These are phyloP conservation scores for Trichosporon asahii DNA, from an alignment of 1,284 basidiomycete species.

Conservation along the genomic window DNA sequence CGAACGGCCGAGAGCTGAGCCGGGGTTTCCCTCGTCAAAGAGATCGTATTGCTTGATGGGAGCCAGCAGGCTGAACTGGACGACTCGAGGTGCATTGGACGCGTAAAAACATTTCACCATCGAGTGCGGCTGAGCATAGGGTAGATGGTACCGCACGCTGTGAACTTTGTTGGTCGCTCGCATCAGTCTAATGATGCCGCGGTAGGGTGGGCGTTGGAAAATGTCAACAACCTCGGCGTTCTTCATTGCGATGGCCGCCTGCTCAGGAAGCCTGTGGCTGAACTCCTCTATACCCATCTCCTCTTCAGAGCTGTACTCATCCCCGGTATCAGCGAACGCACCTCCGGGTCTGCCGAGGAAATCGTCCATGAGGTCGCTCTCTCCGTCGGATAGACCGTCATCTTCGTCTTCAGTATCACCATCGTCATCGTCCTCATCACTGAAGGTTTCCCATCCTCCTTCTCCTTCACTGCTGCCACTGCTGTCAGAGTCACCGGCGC, in stretches of 20 bases:
- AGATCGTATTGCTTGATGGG: neutral
- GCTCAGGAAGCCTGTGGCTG: neutral
- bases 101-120: neutral
- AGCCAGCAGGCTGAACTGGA: neutral
- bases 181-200: neutral
- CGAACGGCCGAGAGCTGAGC: neutral
- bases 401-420: neutral
- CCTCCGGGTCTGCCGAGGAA: neutral
- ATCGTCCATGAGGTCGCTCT: neutral
- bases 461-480: neutral
- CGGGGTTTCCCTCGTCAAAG: neutral
- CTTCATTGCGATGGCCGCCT: neutral
- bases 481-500: neutral
- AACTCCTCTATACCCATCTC: neutral
- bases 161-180: neutral
- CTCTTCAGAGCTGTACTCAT: neutral
- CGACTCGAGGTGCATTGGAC: neutral
- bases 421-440: neutral
- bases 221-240: neutral
- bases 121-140: neutral
- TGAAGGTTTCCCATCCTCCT: neutral
- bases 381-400: neutral
- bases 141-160: neutral
- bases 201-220: neutral
- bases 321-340: neutral